phyloP scores from a whole-genome alignment of 805 yeast genomes.

The Cephaloascus fragrans region DNA sequence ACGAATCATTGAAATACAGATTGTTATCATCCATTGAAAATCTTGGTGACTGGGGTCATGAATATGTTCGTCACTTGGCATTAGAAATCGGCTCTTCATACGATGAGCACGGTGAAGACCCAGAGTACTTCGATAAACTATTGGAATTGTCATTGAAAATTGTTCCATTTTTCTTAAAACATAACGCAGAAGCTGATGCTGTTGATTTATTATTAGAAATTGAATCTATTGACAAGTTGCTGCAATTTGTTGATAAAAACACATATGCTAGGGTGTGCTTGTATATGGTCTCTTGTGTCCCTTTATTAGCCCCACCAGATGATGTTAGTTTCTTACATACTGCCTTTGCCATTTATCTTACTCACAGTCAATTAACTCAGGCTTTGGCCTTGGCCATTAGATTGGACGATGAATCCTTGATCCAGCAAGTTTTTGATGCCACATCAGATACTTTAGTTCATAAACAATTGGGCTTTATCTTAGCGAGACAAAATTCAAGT shows the following conservation, averaged over 20 bases:
- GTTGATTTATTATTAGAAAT: slow-evolving; percentile 87
- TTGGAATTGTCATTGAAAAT: slow-evolving; percentile 62
- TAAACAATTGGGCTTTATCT: slow-evolving; percentile 84
- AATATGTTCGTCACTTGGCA: slow-evolving; percentile 91
- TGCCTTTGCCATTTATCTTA: slow-evolving; percentile 76
- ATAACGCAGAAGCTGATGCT: slow-evolving; percentile 98
- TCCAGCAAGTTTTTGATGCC: slow-evolving; percentile 72
- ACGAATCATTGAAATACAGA: slow-evolving; percentile 75
- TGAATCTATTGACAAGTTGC: slow-evolving; percentile 75
- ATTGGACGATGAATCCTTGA: slow-evolving; percentile 71
- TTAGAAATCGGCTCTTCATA: slow-evolving; percentile 88
- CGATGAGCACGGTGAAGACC: slow-evolving; percentile 32
- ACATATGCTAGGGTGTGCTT: slow-evolving; percentile 85
- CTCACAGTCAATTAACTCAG: slow-evolving; percentile 74
- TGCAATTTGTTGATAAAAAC: slow-evolving; percentile 75
- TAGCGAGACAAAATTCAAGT: slow-evolving; percentile 80
- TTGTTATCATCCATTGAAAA: slow-evolving; percentile 47
- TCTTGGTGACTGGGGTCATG: slow-evolving; percentile 94
- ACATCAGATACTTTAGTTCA: slow-evolving; percentile 66
- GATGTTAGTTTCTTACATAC: slow-evolving; percentile 79
- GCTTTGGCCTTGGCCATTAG: slow-evolving; percentile 86
- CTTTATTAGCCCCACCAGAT: slow-evolving; percentile 90
- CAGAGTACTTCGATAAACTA: slow-evolving; percentile 28
- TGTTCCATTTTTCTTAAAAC: slow-evolving; percentile 83
- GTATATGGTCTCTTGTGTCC: slow-evolving; percentile 95